Base-by-base conservation (phyloP, 768 basidiomycete species). In the Tricholoma bakamatsutake region DNA sequence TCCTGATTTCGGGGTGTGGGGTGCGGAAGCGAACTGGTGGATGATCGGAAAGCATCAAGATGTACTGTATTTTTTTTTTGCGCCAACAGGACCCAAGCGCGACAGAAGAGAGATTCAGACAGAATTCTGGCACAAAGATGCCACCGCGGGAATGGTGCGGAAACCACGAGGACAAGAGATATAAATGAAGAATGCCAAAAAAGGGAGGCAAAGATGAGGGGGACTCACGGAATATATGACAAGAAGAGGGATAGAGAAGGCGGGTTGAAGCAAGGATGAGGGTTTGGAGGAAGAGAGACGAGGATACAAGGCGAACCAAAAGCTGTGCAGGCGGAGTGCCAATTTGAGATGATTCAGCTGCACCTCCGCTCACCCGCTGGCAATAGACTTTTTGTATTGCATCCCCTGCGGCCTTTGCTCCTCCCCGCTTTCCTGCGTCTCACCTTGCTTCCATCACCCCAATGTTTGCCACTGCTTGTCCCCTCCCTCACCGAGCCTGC, bases 321-420 rank as follows among this genome's bases (percentile, higher is more conserved):
- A 69, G 70, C 68, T 70, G 68, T 79, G 80, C 71, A 59, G 39
- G 64, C 80, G 80, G 80, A 80, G 78, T 74, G 75, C 76, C 52
- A 81, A 78, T 42, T 21, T 4, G 5, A 17, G n/a, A 40, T 40
- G 17, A 42, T 5, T 17, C 40, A 21, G 17, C 17, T 42, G 17
- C 6, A 13, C 39, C 21, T 27, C 43, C 12, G 21, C 21, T 24
- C 21, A 24, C 21, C 21, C 21, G 21, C 21, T 24, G 21, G 1
- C 21, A 24, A 24, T 24, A 24, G 21, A 3, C 21, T 24, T 24
- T 24, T 24, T 24, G 21, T 24, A 24, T 24, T 24, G 3, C 21
- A 24, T 24, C 21, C 21, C 21, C 3, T 24, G 21, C 21, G 21
- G 21, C 21, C 2, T 24, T 24, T 24, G 21, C 21, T 24, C 21